These are phyloP conservation scores for Solanum virginianum DNA, from an alignment of 257 asterid species.

Conservation along the genomic window DNA sequence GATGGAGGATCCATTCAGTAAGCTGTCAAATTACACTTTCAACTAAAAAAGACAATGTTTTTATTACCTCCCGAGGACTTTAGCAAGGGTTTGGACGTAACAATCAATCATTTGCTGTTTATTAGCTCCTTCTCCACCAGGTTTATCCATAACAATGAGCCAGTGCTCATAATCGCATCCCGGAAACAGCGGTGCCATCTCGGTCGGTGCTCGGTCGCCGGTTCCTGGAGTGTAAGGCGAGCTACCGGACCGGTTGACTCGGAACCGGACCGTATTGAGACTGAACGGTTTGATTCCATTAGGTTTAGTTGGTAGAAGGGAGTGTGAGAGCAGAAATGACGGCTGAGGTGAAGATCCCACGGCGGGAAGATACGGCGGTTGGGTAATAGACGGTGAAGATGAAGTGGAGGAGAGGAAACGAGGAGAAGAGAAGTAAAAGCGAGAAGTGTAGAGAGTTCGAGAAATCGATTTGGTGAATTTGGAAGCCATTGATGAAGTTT, in stretches of 20 bases:
- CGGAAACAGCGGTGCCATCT: constrained; percentile 12
- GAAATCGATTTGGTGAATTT: not conserved
- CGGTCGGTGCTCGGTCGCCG: constrained; percentile 10
- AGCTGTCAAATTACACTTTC: not conserved
- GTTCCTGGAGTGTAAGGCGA: not conserved
- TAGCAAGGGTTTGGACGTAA: constrained; percentile 15
- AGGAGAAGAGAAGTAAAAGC: not conserved
- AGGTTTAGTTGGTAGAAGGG: not conserved
- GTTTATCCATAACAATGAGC: constrained; percentile 15
- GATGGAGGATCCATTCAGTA: no score
- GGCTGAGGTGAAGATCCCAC: not conserved
- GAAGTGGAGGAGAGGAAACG: not conserved
- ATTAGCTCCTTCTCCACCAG: constrained; percentile 15
- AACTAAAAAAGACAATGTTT: not conserved
- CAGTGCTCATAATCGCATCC: constrained; percentile 23
- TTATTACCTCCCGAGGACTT: constrained; percentile 15
- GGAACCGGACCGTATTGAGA: not conserved
- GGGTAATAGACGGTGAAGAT: not conserved
- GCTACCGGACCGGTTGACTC: constrained; percentile 9
- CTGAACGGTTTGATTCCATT: not conserved
- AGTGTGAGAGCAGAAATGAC: not conserved
- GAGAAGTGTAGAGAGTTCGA: not conserved
- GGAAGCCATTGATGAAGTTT: not conserved
- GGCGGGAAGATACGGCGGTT: not conserved
- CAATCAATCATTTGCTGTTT: constrained; percentile 19